Conservation (phyloP, 192 early-diverging fungal genomes). For the Dissophora globulifera region DNA sequence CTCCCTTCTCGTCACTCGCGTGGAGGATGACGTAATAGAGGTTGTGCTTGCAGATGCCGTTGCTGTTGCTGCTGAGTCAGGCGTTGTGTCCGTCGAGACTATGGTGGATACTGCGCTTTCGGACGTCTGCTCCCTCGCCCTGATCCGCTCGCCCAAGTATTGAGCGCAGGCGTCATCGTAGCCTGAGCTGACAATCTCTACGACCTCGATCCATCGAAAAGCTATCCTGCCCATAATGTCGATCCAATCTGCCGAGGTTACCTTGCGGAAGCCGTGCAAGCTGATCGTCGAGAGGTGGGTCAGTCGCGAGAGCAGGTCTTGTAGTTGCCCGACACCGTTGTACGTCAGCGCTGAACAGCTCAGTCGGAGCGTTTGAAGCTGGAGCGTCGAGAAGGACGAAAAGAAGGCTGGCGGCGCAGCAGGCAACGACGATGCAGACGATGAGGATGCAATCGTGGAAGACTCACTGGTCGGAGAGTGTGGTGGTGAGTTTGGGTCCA, state of each 20-base stretch:
- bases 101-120: background rate
- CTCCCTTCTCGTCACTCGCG: background rate
- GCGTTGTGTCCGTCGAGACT: background rate
- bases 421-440: background rate
- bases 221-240: slow-evolving; percentile 22
- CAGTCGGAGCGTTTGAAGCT: slow-evolving; percentile 24
- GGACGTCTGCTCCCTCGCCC: slow-evolving; percentile 7
- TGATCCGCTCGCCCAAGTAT: slow-evolving; percentile 34
- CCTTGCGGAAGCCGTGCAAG: slow-evolving; percentile 41
- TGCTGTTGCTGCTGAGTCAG: background rate
- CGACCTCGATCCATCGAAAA: slow-evolving; percentile 37
- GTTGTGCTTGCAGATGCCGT: slow-evolving; percentile 6
- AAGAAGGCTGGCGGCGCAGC: slow-evolving; percentile 19
- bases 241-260: slow-evolving; percentile 22
- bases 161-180: slow-evolving; percentile 31
- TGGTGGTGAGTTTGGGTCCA: slow-evolving; percentile 5
- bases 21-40: background rate
- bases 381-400: slow-evolving; percentile 14
- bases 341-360: slow-evolving; percentile 20
- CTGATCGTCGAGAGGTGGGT: slow-evolving; percentile 34
- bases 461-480: slow-evolving; percentile 1
- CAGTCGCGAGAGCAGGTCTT: slow-evolving; percentile 29
- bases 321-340: slow-evolving; percentile 11
- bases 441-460: slow-evolving; percentile 15
- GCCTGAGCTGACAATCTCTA: slow-evolving; percentile 41